Evolutionary conservation across 352 stramenopile species (phyloP), one percentile per base, ranked within the genome.

Genomic region (Pythium apleroticum): DNA sequence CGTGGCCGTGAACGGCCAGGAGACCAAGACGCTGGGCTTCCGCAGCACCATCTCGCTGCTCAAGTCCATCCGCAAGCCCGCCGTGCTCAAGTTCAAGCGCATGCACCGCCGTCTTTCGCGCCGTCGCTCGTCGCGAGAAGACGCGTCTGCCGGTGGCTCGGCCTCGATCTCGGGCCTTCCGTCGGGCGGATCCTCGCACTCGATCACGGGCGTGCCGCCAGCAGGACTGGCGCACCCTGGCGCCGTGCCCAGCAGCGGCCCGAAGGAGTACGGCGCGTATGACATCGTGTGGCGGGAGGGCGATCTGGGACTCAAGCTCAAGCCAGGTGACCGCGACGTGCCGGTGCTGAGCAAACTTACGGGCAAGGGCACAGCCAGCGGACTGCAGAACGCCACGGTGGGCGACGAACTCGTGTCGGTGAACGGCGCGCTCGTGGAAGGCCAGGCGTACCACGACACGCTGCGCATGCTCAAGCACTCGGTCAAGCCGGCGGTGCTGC

Each of bases 281-380:
- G 84, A 96, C 64, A 91, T 96, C 60, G 87, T 96, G 49, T 96
- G 87, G 87, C 79, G 87, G 20, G 87, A 96, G 69, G 87, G 87
- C 19, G 86, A 96, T 57, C 60, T 94, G 22, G 87, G 87, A 3
- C 76, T 96, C 25, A 96, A 94, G 68, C 78, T 96, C 19, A 96
- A 96, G 65, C 87, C 87, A 9, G 87, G 84, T 37, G 74, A 79
- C 27, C 73, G 78, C 12, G 86, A 96, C 60, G 73, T 94, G 15
- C 87, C 87, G 0, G 82, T 96, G 43, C 76, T 96, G 8, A 93
- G 83, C 60, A 91, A 91, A 45, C 74, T 94, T 31, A 96, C 85
- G 28, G 87, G 87, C 54, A 93, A 93, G 61, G 87, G 87, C 1
- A 94, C 77, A 7, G 87, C 87, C 0, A 93, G 82, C 39, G 87